Evolutionary conservation across 2,329 filamentous ascomycete genomes (phyloP).

Genomic region (Alternaria sp.): DNA sequence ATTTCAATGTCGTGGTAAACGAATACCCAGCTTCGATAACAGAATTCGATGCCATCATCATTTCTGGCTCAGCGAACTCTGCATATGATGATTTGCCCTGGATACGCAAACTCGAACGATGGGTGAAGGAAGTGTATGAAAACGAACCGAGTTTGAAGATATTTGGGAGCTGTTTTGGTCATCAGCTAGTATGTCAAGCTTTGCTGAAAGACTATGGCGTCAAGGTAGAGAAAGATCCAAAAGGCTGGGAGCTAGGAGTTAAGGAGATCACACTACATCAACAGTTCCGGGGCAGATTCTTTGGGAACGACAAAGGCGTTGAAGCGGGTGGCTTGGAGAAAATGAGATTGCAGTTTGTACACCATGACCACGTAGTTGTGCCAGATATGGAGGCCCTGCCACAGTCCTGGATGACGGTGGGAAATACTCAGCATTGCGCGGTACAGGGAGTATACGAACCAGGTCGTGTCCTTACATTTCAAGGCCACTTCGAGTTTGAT

Average conservation of each 20-base stretch:
- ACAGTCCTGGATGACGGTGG: constrained; percentile 29
- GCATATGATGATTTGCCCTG: constrained; percentile 42
- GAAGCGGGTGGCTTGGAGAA: constrained; percentile 9
- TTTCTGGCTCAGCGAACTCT: constrained; percentile 52
- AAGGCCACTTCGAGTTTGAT: constrained; percentile 58
- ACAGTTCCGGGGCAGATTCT: constrained; percentile 16
- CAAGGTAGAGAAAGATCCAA: constrained; percentile 35
- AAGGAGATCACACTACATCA: constrained; percentile 29
- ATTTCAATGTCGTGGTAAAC: constrained; percentile 49
- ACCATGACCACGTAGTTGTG: constrained; percentile 45
- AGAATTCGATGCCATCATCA: constrained; percentile 50
- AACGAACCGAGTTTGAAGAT: constrained; percentile 46
- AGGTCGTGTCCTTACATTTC: constrained; percentile 53
- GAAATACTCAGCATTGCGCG: constrained; percentile 44
- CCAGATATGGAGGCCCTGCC: constrained; percentile 27
- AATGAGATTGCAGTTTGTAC: constrained; percentile 52
- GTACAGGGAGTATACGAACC: constrained; percentile 54
- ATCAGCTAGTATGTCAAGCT: constrained; percentile 54
- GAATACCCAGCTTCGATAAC: constrained; percentile 47
- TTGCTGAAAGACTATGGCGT: constrained; percentile 46
- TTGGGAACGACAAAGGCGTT: background rate
- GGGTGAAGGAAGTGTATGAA: constrained; percentile 45
- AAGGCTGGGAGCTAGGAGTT: constrained; percentile 42
- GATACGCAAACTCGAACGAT: constrained; percentile 39
- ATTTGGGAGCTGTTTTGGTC: constrained; percentile 58